phyloP scores from a whole-genome alignment of 768 basidiomycete species.

The Trametes cubensis region DNA sequence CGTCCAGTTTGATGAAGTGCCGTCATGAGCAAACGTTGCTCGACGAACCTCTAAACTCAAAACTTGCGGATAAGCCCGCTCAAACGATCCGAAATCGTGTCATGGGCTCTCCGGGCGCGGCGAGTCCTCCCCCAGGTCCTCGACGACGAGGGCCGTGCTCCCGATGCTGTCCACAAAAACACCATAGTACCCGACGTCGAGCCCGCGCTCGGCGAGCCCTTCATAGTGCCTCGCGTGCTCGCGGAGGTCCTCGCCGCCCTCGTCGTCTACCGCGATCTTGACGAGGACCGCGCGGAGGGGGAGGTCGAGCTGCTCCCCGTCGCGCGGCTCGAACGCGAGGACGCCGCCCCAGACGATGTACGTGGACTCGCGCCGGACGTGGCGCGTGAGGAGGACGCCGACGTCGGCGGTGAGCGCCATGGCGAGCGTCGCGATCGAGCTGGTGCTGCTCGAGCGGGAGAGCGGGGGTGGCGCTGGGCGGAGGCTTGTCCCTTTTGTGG shows the following conservation, averaged over 20 bases:
- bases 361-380: conserved; percentile 22
- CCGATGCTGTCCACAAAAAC: conserved; percentile 21
- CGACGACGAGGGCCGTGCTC: conserved; percentile 23
- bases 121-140: conserved; percentile 21
- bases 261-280: conserved; percentile 24
- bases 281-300: conserved; percentile 20
- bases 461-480: background rate
- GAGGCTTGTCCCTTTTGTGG: no score
- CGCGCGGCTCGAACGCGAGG: conserved; percentile 16
- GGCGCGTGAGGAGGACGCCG: conserved; percentile 21
- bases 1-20: no score
- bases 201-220: conserved; percentile 19
- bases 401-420: conserved; percentile 19
- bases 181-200: conserved; percentile 20
- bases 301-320: background rate
- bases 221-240: conserved; percentile 22
- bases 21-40: no score
- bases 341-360: conserved; percentile 26
- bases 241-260: conserved; percentile 23
- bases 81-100: background rate
- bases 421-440: conserved; percentile 12
- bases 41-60: background rate
- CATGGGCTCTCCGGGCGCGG: conserved; percentile 6
- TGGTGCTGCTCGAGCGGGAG: conserved; percentile 16
- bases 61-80: background rate